Percentiles rank a stretch among this genome's conserved stretches.
These are phyloP conservation scores for Mycosphaerella arachidis DNA, from an alignment of 2,329 filamentous ascomycete genomes.

Conservation along the genomic window DNA sequence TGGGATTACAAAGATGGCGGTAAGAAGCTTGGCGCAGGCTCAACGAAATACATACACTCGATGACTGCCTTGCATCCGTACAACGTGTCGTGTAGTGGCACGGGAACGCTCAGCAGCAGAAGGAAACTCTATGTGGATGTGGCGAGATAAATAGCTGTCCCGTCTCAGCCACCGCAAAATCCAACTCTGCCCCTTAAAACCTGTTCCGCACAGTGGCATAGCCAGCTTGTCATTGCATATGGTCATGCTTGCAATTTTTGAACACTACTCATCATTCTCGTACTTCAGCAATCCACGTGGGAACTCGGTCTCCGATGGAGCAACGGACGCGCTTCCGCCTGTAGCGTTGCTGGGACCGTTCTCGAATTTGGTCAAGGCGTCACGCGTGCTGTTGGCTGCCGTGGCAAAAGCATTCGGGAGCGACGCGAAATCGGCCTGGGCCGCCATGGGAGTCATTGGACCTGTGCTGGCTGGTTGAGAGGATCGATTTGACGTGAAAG, in stretches of 20 bases:
- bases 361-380: neutral
- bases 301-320: neutral
- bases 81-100: neutral
- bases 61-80: neutral
- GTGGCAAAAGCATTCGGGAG: neutral
- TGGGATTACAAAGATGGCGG: conserved; percentile 12
- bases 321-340: neutral
- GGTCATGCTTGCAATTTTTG: neutral
- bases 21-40: conserved; percentile 10
- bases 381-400: neutral
- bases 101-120: neutral
- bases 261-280: neutral
- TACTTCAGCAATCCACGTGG: neutral
- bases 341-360: neutral
- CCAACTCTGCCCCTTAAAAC: neutral
- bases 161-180: neutral
- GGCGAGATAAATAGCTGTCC: neutral
- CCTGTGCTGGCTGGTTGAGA: neutral
- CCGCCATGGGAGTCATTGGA: neutral
- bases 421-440: neutral
- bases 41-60: conserved; percentile 4
- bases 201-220: neutral
- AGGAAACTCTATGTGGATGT: neutral
- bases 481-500: neutral
- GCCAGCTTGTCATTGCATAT: neutral